These are phyloP conservation scores for Populus simonii DNA, from an alignment of 345 rosid genomes.

Conservation along the genomic window DNA sequence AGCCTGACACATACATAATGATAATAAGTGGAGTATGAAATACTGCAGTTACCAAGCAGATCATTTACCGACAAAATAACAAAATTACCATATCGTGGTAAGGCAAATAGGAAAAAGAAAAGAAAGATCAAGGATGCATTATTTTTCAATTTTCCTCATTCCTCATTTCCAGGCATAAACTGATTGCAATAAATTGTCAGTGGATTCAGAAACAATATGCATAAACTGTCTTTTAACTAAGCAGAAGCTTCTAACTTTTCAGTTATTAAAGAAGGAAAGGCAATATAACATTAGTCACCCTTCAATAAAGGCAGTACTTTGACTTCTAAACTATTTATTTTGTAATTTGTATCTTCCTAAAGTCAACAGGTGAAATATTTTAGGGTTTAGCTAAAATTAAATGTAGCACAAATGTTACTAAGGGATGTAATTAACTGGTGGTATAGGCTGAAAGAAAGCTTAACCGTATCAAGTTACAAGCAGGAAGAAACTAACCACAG, in stretches of 20 bases:
- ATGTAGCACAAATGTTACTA: neutral
- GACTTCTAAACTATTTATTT: too few species aligned
- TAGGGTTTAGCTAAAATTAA: too few species aligned
- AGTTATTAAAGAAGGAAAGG: neutral
- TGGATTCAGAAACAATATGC: neutral
- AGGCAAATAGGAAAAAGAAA: neutral
- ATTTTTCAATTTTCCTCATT: neutral
- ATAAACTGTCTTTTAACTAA: neutral
- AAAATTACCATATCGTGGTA: neutral
- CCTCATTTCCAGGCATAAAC: neutral
- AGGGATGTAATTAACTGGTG: neutral
- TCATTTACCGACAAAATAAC: neutral
- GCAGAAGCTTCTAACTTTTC: neutral
- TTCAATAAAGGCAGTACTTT: too few species aligned
- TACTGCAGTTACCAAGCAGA: neutral
- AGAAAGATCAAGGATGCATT: neutral
- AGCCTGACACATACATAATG: neutral
- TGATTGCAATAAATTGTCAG: neutral
- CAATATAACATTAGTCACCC: neutral
- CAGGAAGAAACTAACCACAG: conserved; percentile 42
- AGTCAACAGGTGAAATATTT: too few species aligned
- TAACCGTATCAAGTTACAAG: neutral
- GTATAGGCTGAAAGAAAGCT: neutral
- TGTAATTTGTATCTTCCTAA: too few species aligned
- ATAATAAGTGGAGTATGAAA: too few species aligned